Evolutionary conservation across 1,284 basidiomycete genomes (phyloP).

Genomic region (Tilletia walkeri): DNA sequence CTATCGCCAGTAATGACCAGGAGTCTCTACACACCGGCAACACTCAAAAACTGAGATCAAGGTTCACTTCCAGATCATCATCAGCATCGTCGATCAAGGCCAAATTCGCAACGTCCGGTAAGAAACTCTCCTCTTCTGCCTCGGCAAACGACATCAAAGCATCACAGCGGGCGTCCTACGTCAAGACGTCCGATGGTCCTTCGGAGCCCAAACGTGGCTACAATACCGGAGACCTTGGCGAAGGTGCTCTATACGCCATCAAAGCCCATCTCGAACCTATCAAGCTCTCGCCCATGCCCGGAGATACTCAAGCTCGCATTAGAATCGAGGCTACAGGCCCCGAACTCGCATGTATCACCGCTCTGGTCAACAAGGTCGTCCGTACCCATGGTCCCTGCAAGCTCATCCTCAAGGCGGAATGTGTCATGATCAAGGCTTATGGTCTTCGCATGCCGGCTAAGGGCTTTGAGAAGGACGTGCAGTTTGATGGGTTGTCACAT

Average conservation of each 20-base stretch:
- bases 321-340: constrained; percentile 3
- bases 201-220: too few relatives aligned
- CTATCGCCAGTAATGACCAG: too few relatives aligned
- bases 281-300: background rate
- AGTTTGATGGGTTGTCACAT: constrained; percentile 10
- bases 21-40: too few relatives aligned
- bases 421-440: background rate
- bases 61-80: too few relatives aligned
- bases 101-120: too few relatives aligned
- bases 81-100: too few relatives aligned
- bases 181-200: too few relatives aligned
- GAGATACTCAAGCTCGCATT: background rate
- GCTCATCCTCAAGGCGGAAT: constrained; percentile 1
- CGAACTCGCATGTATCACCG: constrained; percentile 6
- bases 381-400: constrained; percentile 5
- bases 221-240: background rate
- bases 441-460: constrained; percentile 1
- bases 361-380: constrained; percentile 17
- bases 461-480: background rate
- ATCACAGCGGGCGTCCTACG: too few relatives aligned
- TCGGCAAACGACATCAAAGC: too few relatives aligned
- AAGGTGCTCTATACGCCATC: background rate
- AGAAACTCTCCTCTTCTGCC: too few relatives aligned
- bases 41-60: too few relatives aligned
- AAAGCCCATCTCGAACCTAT: constrained; percentile 8